Conservation (phyloP, 768 basidiomycete genomes). For the Neoboletus magnificus region DNA sequence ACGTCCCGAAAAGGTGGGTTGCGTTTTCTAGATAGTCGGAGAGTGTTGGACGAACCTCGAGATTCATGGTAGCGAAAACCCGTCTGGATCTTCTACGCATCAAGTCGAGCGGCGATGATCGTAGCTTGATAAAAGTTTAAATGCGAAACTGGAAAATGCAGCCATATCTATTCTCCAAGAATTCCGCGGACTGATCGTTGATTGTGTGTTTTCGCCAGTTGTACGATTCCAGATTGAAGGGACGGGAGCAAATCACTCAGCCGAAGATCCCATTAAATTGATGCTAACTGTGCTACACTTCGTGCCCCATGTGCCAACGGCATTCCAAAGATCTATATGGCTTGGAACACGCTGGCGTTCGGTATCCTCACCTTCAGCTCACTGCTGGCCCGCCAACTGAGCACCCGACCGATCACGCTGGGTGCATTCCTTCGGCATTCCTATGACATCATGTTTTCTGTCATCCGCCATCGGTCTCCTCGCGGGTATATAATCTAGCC, state of each 20-base stretch:
- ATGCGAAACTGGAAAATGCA: neutral
- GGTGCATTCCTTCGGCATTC: constrained; percentile 7
- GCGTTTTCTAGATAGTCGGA: too few species aligned
- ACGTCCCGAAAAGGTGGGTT: neutral
- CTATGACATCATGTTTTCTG: constrained; percentile 13
- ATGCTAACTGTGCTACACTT: neutral
- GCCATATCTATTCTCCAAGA: neutral
- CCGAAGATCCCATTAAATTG: neutral
- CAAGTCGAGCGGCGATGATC: neutral
- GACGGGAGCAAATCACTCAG: neutral
- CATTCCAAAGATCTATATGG: constrained; percentile 2
- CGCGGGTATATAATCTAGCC: constrained; percentile 22
- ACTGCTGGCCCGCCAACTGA: neutral
- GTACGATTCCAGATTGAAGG: neutral
- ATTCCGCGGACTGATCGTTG: neutral
- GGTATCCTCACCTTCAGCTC: neutral
- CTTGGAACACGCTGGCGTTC: neutral
- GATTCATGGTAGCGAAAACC: neutral
- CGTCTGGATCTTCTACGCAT: neutral
- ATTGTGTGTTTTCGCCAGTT: neutral
- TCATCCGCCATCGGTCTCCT: constrained; percentile 15
- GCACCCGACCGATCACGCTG: neutral
- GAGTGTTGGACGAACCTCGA: neutral
- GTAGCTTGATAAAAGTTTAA: neutral
- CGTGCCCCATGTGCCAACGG: neutral